Base-by-base conservation (phyloP, 768 basidiomycete species). In the Termitomyces sp. region DNA sequence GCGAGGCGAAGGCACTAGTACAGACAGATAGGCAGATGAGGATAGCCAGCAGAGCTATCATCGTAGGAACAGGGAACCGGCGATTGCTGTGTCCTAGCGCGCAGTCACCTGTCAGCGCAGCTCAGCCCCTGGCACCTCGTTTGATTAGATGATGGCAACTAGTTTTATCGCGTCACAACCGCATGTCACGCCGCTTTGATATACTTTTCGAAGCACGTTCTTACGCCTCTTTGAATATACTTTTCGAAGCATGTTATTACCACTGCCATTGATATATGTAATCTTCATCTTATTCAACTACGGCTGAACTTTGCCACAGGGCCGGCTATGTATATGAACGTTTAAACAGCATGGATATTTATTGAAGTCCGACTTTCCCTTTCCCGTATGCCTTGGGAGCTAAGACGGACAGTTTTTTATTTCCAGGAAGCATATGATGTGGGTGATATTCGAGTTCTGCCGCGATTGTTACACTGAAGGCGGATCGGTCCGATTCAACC, bases 71-170 rank as follows among this genome's bases (percentile, higher is more conserved):
- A 13, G 4, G 50, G 1, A 35, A 26, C 33, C 58, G 28, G 53
- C 42, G 24, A 20, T 13, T 49, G 22, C 38, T 48, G 36, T 28
- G 46, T 38, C 12, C 32, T 35, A 42, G 12, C 22, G 42, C 10
- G 42, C 54, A 40, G 54, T 33, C 49, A 49, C 53, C 26, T 60
- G 58, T 35, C 44, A 14, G 14, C 14, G 35, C 35, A 33, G 32
- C 13, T 36, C 35, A 38, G 48, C 30, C 53, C 58, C 33, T 33
- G 63, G 61, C 20, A 58, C 57, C 54, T 57, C 3, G 44, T 35
- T 45, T 45, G 53, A 54, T 54, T 33, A 24, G 42, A 45, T 54
- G 28, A 43, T 51, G 48, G 18, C 32, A 33, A 33, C 32, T 26
- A 26, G n/a, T 1, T 9, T 12, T 9, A 33, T 1, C 33, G 10